Percentiles rank a stretch among this genome's conserved stretches.
Evolutionary conservation across 352 stramenopile genomes (phyloP).

Genomic region (Blastocystis sp.): DNA sequence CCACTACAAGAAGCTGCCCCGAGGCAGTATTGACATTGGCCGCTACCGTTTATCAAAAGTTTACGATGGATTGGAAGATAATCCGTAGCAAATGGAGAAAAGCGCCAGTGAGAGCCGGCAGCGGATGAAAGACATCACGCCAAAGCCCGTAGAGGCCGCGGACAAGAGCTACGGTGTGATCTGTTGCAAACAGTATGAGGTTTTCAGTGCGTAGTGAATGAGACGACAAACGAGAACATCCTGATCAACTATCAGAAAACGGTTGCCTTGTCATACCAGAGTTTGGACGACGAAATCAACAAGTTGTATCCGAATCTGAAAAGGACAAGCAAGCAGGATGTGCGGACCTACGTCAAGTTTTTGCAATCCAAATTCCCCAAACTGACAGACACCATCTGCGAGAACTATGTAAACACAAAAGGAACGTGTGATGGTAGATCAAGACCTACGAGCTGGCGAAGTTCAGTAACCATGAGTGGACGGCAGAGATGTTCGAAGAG

Average conservation of each 20-base stretch:
- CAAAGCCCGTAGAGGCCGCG: conserved; percentile 11
- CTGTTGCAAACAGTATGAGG: background rate
- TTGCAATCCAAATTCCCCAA: conserved; percentile 57
- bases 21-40: conserved; percentile 42
- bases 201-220: conserved; percentile 29
- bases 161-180: conserved; percentile 41
- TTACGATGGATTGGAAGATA: background rate
- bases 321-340: conserved; percentile 46
- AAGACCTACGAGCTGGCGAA: conserved; percentile 61
- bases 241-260: conserved; percentile 54
- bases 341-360: conserved; percentile 49
- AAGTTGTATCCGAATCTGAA: conserved; percentile 63
- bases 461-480: conserved; percentile 66
- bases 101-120: conserved; percentile 44
- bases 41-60: conserved; percentile 31
- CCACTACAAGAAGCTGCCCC: conserved; percentile 64
- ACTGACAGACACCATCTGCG: conserved; percentile 55
- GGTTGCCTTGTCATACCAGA: conserved; percentile 53
- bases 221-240: background rate
- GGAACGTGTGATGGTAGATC: background rate
- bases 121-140: conserved; percentile 22
- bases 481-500: conserved; percentile 58
- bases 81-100: conserved; percentile 61
- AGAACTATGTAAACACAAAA: conserved; percentile 24
- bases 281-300: conserved; percentile 55